Conservation (phyloP, 2,329 filamentous ascomycete genomes). For the Verticillium klebahnii region DNA sequence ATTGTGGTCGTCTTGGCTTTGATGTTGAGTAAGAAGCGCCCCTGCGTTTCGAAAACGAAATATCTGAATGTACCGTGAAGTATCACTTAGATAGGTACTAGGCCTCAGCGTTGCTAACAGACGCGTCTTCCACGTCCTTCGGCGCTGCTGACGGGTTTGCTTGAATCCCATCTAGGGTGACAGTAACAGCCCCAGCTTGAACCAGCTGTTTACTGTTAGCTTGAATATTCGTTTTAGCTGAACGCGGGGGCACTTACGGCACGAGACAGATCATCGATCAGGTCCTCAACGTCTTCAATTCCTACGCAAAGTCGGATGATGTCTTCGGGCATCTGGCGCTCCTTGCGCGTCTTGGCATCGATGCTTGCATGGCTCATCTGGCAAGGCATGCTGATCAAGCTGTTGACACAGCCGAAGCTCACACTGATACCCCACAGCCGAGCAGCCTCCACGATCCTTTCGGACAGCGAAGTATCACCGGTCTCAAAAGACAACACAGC, state of each 20-base stretch:
- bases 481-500: slow-evolving; percentile 97
- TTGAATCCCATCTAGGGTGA: slow-evolving; percentile 78
- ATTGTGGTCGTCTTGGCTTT: too few relatives aligned
- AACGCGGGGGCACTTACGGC: slow-evolving; percentile 60
- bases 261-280: slow-evolving; percentile 87
- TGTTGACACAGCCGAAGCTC: slow-evolving; percentile 97
- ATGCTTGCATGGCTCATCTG: slow-evolving; percentile 99
- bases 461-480: slow-evolving; percentile 74
- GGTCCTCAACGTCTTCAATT: slow-evolving; percentile 86
- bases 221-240: not conserved
- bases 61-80: too few relatives aligned
- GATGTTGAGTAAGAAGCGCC: too few relatives aligned
- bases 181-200: slow-evolving; percentile 86
- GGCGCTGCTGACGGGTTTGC: slow-evolving; percentile 34
- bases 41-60: too few relatives aligned
- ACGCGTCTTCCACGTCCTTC: not conserved
- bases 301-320: slow-evolving; percentile 94
- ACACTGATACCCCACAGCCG: slow-evolving; percentile 93
- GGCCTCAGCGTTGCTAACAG: not conserved
- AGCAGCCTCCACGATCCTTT: slow-evolving; percentile 91
- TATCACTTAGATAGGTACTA: not conserved
- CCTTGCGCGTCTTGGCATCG: slow-evolving; percentile 84
- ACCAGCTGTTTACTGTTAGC: slow-evolving; percentile 60
- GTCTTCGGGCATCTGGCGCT: slow-evolving; percentile 92
- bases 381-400: slow-evolving; percentile 97